Conservation (phyloP, 345 rosid species). For the Aquilaria sinensis region DNA sequence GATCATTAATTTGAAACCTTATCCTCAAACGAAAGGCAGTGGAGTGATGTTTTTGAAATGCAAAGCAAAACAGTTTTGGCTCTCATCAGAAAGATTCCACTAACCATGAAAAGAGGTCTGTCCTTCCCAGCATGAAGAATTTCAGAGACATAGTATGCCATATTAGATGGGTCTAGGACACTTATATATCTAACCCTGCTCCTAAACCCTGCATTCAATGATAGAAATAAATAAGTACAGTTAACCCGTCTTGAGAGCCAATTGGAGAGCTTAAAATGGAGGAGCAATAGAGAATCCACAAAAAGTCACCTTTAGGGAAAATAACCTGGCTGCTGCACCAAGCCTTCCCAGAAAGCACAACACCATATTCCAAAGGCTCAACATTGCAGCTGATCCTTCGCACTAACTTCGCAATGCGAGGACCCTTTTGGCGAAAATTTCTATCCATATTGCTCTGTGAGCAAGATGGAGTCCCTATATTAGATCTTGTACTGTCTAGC, state of each 20-base stretch:
- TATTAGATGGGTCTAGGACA: conserved; percentile 74
- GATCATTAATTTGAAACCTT: too few species aligned
- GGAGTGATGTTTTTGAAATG: too few species aligned
- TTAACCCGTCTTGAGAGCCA: background rate
- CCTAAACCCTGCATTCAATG: conserved; percentile 70
- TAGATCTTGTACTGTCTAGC: conserved; percentile 31
- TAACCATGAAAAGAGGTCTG: conserved; percentile 86
- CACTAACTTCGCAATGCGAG: conserved; percentile 97
- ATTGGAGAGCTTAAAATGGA: too few species aligned
- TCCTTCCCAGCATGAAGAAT: conserved; percentile 68
- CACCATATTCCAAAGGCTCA: conserved; percentile 72
- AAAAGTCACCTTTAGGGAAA: conserved; percentile 79
- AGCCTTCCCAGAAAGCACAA: conserved; percentile 67
- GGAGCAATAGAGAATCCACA: background rate
- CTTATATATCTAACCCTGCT: conserved; percentile 82
- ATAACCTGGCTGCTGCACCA: conserved; percentile 88
- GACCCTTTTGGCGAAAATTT: conserved; percentile 83
- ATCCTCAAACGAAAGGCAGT: too few species aligned
- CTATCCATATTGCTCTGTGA: conserved; percentile 71
- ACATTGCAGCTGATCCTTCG: conserved; percentile 94
- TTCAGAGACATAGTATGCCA: conserved; percentile 80
- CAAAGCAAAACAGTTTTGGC: too few species aligned
- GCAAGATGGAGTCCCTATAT: conserved; percentile 43
- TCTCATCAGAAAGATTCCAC: background rate
- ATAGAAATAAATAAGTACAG: conserved; percentile 12